A percentile compares a stretch with the other conserved stretches of the same genome.
phyloP scores from a whole-genome alignment of 495 filamentous ascomycete genomes.

The Copromyces sp. region DNA sequence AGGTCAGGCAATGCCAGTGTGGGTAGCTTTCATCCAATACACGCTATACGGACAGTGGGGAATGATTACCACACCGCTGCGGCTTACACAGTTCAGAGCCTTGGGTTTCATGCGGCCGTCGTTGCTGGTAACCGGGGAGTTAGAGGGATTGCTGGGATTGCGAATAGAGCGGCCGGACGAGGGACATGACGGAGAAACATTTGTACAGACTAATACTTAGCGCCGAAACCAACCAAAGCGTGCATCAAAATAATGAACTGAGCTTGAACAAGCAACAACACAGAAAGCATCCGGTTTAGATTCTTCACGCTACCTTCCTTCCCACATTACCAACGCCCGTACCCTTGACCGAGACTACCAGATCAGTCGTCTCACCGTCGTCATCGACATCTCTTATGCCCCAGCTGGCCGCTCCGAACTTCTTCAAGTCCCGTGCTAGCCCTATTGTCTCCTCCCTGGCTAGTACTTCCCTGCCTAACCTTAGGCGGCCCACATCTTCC shows the following conservation, averaged over 20 bases:
- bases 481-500: slow-evolving; percentile 47
- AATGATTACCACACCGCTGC: slow-evolving; percentile 40
- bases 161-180: background rate
- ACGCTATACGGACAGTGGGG: slow-evolving; percentile 57
- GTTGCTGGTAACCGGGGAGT: slow-evolving; percentile 29
- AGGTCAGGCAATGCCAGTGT: slow-evolving; percentile 61
- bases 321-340: slow-evolving; percentile 93
- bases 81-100: slow-evolving; percentile 38
- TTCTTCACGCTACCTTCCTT: slow-evolving; percentile 71
- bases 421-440: slow-evolving; percentile 70
- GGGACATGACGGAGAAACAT: background rate
- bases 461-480: slow-evolving; percentile 64
- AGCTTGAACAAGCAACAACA: background rate
- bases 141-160: background rate
- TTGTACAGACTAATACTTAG: background rate
- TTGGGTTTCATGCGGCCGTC: slow-evolving; percentile 40
- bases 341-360: slow-evolving; percentile 86
- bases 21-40: slow-evolving; percentile 57
- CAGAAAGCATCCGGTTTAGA: background rate
- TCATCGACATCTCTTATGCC: slow-evolving; percentile 62
- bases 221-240: background rate
- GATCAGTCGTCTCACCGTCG: slow-evolving; percentile 55
- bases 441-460: slow-evolving; percentile 69
- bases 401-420: slow-evolving; percentile 79
- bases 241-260: background rate